A percentile compares a stretch with the other conserved stretches of the same genome.
Conservation (phyloP, 495 filamentous ascomycete genomes). For the Aspergillus sparsus region DNA sequence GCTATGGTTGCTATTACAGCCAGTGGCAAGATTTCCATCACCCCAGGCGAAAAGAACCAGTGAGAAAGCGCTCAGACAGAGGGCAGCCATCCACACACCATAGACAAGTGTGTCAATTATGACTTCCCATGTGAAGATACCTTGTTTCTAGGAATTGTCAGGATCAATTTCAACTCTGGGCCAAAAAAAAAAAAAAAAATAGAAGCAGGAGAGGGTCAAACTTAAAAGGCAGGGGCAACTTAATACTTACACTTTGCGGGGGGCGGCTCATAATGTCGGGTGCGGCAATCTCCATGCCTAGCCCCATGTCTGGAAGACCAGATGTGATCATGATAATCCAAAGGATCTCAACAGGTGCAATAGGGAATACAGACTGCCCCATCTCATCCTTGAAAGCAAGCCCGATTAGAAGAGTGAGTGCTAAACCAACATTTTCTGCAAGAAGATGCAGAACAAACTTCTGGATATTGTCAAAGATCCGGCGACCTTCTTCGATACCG, state of each 20-base stretch:
- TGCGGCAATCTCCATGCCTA: constrained; percentile 68
- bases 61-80: constrained; percentile 65
- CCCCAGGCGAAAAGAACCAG: constrained; percentile 68
- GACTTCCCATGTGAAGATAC: constrained; percentile 70
- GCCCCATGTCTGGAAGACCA: constrained; percentile 71
- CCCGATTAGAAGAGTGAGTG: constrained; percentile 66
- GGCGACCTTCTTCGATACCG: constrained; percentile 69
- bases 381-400: constrained; percentile 67
- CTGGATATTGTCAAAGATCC: constrained; percentile 77
- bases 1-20: constrained; percentile 62
- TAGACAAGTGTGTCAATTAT: constrained; percentile 70
- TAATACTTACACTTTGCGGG: constrained; percentile 55
- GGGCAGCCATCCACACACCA: constrained; percentile 67
- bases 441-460: constrained; percentile 76
- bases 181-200: too few species aligned
- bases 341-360: constrained; percentile 71
- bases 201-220: neutral
- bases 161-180: constrained; percentile 22
- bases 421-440: constrained; percentile 72
- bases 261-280: constrained; percentile 68
- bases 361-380: constrained; percentile 68
- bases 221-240: neutral
- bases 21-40: constrained; percentile 59
- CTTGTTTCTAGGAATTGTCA: constrained; percentile 54
- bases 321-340: constrained; percentile 81